Evolutionary conservation across 441 rosid genomes (phyloP), one percentile per base, ranked within the genome.

Genomic region (Corymbia calophylla): DNA sequence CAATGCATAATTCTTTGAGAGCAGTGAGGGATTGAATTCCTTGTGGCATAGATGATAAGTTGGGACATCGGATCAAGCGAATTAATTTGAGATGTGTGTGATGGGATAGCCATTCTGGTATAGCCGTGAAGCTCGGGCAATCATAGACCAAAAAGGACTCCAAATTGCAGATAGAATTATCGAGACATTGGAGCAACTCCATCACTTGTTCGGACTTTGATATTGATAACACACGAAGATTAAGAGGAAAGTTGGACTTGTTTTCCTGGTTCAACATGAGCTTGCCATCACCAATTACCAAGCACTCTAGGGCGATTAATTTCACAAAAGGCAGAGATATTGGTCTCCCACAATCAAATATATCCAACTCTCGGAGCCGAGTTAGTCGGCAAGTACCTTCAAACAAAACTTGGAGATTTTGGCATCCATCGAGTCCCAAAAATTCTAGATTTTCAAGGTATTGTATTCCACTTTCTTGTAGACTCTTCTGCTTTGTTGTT

Each of bases 101-200:
- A 23, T 56, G 23, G 0, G 62, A 27, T 0, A 56, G 6, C 62
- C 62, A 56, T 23, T 9, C 0, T 0, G 29, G 62, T 56, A 56
- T 0, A 23, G 0, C 0, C 6, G 0, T 56, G 6, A 56, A 56
- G 12, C 62, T 23, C 1, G 29, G 2, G 62, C 29, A 56, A 9
- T 56, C 62, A 56, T 56, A 23, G 6, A 56, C 3, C 9, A 1
- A 27, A 56, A 56, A 23, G 0, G 13, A 56, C 13, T 56, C 62
- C 29, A 16, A 31, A 66, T 21, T 8, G 23, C 2, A 0, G 11
- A 4, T 1, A 1, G 6, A 66, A 2, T 16, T 3, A n/a, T 31
- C 2, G 12, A 66, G 77, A 66, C 77, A 66, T 66, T 31, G 21
- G 3, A 66, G 77, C 12, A 66, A 0, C 77, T 66, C 77, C 77